Evolutionary conservation across 805 yeast species (phyloP), one percentile per base, ranked within the genome.

Genomic region (Lipomyces yamadae): DNA sequence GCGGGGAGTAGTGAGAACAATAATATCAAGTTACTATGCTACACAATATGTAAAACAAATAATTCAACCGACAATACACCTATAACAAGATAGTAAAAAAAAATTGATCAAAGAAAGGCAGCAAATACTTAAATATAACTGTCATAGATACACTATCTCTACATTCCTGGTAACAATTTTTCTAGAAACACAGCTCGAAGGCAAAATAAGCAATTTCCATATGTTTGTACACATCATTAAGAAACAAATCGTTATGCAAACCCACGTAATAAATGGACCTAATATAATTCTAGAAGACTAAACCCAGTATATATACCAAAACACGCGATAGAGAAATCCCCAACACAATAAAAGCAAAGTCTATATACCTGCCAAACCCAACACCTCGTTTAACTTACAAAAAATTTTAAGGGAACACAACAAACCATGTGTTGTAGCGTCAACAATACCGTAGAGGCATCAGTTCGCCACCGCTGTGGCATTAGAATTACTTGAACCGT

Each of bases 401-500:
- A 15, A 11, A 42, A 37, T 8, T 11, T 7, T 15, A 13, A n/a
- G n/a, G 24, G n/a, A 42, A 42, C 10, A 18, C 24, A 42, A 24
- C 15, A 42, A 24, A 8, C 3, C 13, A 37, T 37, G 15, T 8
- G 13, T 10, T 42, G 8, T 42, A 5, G 3, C 4, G 1, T 39
- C 15, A 42, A 5, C 29, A 42, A 42, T 1, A 24, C 24, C 24
- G 24, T 24, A 24, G 24, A 24, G 24, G 24, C 48, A 42, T 15
- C n/a, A 42, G 48, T 42, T 42, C 48, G 48, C 48, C 48, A 42
- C 10, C 34, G 56, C 56, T 18, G 56, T 15, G 3, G n/a, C 18
- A 42, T 42, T 42, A n/a, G 64, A 29, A 42, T 45, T 56, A 13
- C 53, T 30, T 24, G 56, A 37, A 6, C 59, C 62, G 32, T 45